Evolutionary conservation across 768 basidiomycete genomes (phyloP).

Genomic region (Coprinellus micaceus): DNA sequence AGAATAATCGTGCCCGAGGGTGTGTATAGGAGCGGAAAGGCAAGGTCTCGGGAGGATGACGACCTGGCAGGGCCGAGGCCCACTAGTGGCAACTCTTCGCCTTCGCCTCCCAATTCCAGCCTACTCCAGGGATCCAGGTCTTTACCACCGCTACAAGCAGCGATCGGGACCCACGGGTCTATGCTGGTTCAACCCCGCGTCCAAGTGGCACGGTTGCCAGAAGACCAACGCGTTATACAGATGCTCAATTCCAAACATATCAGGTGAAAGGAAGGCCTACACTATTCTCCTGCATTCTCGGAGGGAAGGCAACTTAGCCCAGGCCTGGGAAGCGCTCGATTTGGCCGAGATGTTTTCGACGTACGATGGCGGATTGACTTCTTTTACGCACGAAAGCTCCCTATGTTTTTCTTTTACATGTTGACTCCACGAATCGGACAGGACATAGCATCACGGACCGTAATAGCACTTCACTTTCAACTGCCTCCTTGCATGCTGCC

Average conservation of each 20-base stretch:
- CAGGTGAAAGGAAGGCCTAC: conserved; percentile 15
- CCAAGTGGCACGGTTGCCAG: conserved; percentile 40
- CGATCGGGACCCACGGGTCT: conserved; percentile 26
- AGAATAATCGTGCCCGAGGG: conserved; percentile 44
- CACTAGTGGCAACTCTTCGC: conserved; percentile 2
- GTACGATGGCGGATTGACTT: background rate
- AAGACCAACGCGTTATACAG: conserved; percentile 59
- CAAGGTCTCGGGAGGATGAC: conserved; percentile 36
- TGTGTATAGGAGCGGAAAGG: conserved; percentile 45
- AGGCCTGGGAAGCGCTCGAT: background rate
- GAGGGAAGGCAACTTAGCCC: background rate
- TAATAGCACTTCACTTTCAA: background rate
- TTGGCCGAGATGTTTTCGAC: background rate
- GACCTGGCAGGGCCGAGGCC: conserved; percentile 14
- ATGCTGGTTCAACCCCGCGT: conserved; percentile 22
- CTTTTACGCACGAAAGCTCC: background rate
- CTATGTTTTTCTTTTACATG: background rate
- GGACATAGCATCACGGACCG: background rate
- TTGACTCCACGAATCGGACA: background rate
- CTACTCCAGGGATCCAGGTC: conserved; percentile 28
- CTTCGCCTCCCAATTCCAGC: conserved; percentile 13
- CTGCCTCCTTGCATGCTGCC: no score
- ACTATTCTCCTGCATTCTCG: background rate
- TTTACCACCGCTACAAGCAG: conserved; percentile 33
- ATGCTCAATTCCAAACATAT: conserved; percentile 47